A percentile compares a stretch with the other conserved stretches of the same genome.
Evolutionary conservation across 805 yeast species (phyloP).

Genomic region (Ogataea trehalophila): DNA sequence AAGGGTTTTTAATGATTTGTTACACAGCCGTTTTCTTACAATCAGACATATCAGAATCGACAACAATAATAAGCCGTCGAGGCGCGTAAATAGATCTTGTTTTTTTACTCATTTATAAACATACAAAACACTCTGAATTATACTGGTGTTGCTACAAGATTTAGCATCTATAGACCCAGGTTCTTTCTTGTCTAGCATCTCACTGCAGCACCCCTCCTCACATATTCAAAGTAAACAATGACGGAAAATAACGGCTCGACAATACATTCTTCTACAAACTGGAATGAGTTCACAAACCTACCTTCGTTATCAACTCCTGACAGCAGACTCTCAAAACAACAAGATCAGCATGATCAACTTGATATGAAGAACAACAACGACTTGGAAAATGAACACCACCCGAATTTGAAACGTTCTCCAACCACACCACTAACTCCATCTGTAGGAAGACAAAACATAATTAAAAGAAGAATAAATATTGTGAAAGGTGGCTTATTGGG

Average conservation of each 20-base stretch:
- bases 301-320: neutral
- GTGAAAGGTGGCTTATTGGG: neutral
- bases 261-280: neutral
- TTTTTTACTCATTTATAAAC: too few species aligned
- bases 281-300: neutral
- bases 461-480: conserved; percentile 20
- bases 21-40: too few species aligned
- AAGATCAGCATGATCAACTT: neutral
- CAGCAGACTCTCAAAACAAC: neutral
- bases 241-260: neutral
- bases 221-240: too few species aligned
- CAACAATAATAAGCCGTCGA: too few species aligned
- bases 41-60: too few species aligned
- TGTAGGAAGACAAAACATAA: conserved; percentile 21
- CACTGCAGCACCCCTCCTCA: too few species aligned
- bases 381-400: neutral
- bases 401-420: conserved; percentile 25
- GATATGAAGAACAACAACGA: neutral
- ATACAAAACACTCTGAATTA: too few species aligned
- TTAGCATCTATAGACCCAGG: too few species aligned
- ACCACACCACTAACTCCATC: conserved; percentile 31
- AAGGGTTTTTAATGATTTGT: too few species aligned
- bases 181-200: too few species aligned
- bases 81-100: too few species aligned
- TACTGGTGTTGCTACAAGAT: too few species aligned